Conservation (phyloP, 345 rosid genomes). For the Capsella bursapastoris region DNA sequence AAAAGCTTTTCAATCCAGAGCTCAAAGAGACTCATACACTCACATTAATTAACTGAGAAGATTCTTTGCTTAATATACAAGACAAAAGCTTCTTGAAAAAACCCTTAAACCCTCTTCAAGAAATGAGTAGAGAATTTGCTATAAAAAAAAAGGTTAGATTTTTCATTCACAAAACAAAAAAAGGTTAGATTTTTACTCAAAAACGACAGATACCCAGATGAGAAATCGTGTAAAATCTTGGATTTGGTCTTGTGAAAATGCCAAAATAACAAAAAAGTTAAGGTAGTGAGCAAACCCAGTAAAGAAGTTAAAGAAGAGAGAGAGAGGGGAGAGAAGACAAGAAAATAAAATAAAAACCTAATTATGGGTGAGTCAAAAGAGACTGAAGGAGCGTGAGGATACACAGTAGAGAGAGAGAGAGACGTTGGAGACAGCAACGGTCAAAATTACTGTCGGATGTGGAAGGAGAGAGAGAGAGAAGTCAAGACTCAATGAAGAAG, state of each 20-base stretch:
- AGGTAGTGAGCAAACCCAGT: constrained; percentile 21
- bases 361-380: constrained; percentile 37
- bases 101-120: constrained; percentile 40
- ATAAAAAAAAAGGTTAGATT: too few species aligned
- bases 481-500: constrained; percentile 23
- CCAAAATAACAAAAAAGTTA: background rate
- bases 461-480: constrained; percentile 34
- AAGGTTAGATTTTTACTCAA: background rate
- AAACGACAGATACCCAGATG: constrained; percentile 13
- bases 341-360: background rate
- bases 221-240: background rate
- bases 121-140: constrained; percentile 6
- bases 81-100: constrained; percentile 22
- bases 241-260: constrained; percentile 24
- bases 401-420: constrained; percentile 34
- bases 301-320: constrained; percentile 15
- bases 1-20: constrained; percentile 22
- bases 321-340: constrained; percentile 24
- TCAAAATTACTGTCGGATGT: constrained; percentile 45
- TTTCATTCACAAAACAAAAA: too few species aligned
- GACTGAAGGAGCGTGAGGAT: constrained; percentile 44
- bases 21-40: constrained; percentile 5
- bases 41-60: constrained; percentile 13
- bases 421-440: constrained; percentile 50
- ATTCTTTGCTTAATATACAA: constrained; percentile 42